Base-by-base conservation (phyloP, 2,329 filamentous ascomycete genomes). In the Exophiala sp. region DNA sequence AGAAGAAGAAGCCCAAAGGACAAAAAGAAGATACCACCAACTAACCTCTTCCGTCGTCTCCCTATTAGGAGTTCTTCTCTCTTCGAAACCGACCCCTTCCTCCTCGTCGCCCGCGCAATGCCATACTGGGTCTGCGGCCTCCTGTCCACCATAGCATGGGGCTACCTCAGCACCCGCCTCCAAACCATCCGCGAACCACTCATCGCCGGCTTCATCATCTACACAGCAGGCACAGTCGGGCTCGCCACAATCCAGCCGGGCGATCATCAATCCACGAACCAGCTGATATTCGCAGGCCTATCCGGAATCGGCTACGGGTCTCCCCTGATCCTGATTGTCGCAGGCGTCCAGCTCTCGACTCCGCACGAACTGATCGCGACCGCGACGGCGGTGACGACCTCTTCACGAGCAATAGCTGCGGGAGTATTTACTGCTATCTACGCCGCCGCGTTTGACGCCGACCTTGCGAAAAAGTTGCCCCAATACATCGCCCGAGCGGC, bases 361-460 rank as follows among this genome's bases (percentile, higher is more conserved):
- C 56, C 56, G 14, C 51, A 55, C 41, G 40, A 47, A 8, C 23
- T 58, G n/a, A 57, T 58, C 27, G 56, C 56, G 4, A 57, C 56
- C 5, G 56, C 56, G 2, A 58, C 56, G 5, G 56, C 54, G 1
- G 54, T 58, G 14, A 52, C 46, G 11, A 58, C 56, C 2, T 58
- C 56, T 2, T 49, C 52, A 2, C 51, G 56, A 19, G 54, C 56
- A 3, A 48, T 57, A 18, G 54, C 51, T 9, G 54, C 54, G 13
- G 53, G 54, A 1, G 43, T 57, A 13, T 58, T 57, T 44, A 58
- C 54, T 3, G 54, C 56, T 14, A 58, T 58, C 16, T 55, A 50
- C 19, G 43, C 51, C 2, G 54, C 56, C 1, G 54, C 56, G 7
- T 29, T 58, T 18, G 53, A 48, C 14, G 39, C 42, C 6, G 21